Conservation (phyloP, 1,139 yeast genomes). For the Blastobotrys ciferrii region DNA sequence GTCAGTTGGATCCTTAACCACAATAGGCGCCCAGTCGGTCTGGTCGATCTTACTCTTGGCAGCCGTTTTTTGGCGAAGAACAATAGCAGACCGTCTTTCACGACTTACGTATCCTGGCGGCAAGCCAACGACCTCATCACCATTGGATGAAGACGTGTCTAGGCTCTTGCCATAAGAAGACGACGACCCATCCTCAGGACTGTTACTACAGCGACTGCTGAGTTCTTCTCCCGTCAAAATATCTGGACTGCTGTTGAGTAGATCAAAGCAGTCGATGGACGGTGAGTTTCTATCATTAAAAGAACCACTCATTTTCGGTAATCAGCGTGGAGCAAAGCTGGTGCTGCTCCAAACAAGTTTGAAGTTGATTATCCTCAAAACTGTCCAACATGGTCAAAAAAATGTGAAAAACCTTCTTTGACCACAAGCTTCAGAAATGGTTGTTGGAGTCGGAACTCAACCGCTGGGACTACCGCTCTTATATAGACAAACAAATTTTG, state of each 20-base stretch:
- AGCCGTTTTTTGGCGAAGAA: not conserved
- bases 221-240: too few species aligned
- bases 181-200: too few species aligned
- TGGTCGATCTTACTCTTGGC: not conserved
- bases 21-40: conserved; percentile 43
- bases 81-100: not conserved
- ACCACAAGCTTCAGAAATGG: not conserved
- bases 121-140: not conserved
- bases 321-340: not conserved
- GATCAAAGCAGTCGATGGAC: not conserved
- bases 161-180: too few species aligned
- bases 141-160: not conserved
- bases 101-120: not conserved
- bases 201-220: too few species aligned
- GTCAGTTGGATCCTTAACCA: conserved; percentile 52
- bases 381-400: not conserved
- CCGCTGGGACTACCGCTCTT: too few species aligned
- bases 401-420: not conserved
- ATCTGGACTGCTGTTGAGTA: too few species aligned
- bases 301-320: not conserved
- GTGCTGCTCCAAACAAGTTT: not conserved
- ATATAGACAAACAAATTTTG: too few species aligned
- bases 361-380: not conserved
- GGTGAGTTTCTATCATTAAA: not conserved
- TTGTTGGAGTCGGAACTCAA: too few species aligned